These are phyloP conservation scores for Salvia sclarea DNA, from an alignment of 305 asterid species.

Conservation along the genomic window DNA sequence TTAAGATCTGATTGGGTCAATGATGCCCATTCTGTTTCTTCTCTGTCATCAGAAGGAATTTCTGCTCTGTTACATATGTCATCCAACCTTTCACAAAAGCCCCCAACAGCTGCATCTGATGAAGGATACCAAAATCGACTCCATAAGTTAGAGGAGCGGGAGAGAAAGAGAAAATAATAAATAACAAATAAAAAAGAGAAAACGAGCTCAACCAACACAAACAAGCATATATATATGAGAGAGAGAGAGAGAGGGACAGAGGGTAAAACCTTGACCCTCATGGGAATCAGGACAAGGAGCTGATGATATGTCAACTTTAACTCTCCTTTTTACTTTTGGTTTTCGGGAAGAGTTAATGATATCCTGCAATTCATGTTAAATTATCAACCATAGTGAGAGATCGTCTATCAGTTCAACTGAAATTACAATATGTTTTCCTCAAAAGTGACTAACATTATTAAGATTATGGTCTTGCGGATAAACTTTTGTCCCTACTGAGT, in stretches of 20 bases:
- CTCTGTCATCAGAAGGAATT: conserved; percentile 71
- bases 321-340: conserved; percentile 72
- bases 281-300: conserved; percentile 57
- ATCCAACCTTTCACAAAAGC: conserved; percentile 76
- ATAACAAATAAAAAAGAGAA: not conserved
- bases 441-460: conserved; percentile 51
- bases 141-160: conserved; percentile 4
- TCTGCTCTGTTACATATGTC: conserved; percentile 79
- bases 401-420: conserved; percentile 19
- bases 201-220: conserved; percentile 8
- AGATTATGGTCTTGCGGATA: conserved; percentile 51
- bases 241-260: not conserved
- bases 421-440: conserved; percentile 26
- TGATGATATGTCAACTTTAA: conserved; percentile 49
- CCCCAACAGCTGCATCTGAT: conserved; percentile 66
- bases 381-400: conserved; percentile 31
- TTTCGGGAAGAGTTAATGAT: conserved; percentile 67
- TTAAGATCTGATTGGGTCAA: conserved; percentile 73
- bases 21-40: conserved; percentile 81
- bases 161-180: not conserved
- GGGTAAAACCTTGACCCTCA: conserved; percentile 70
- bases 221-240: not conserved
- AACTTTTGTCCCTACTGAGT: conserved; percentile 42
- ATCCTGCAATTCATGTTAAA: conserved; percentile 57
- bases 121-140: conserved; percentile 36